Base-by-base conservation (phyloP, 1,139 yeast genomes). In the Eremothecium sinecaudum region DNA sequence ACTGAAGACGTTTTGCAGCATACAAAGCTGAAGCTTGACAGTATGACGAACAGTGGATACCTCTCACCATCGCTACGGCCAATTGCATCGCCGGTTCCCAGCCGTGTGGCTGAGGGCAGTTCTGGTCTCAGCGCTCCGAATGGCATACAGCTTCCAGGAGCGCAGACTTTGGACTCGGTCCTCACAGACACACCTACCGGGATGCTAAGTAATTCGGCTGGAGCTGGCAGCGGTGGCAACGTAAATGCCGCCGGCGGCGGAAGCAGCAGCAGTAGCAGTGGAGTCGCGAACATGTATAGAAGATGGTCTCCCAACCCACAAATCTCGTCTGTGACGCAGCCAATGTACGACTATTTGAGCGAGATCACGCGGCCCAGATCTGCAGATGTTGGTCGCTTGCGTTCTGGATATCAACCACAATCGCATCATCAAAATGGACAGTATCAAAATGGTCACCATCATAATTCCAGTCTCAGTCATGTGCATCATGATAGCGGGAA, bases 1-100 rank as follows among this genome's bases (percentile, higher is more conserved):
- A 53, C 72, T 62, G 51, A 63, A 52, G 63, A 77, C 51, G 64
- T 69, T 46, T 43, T 69, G 58, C 56, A 62, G 51, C 56, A 67
- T 64, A 50, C 73, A 49, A 61, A 67, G 62, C 48, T 58, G 59
- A 45, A 51, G 53, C 35, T 58, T 16, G 60, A 55, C 36, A 47
- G 47, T 32, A 32, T 40, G 35, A 43, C 45, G 35, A 46, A 44
- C 28, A 43, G 47, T 31, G 51, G 46, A 18, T 46, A 41, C 41
- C 46, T 46, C 18, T 51, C 56, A 7, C 63, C 62, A 18, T 49
- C 42, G 21, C 44, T 49, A 19, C 40, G 41, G 16, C 44, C 50
- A 9, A 38, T 46, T 22, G 42, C 48, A n/a, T 47, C 53, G 6
- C 56, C 54, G 2, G 36, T 46, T 13, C 50, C 50, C 5, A 35